Evolutionary conservation across 768 basidiomycete species (phyloP), one percentile per base, ranked within the genome.

Genomic region (Dacryopinax spathularia): DNA sequence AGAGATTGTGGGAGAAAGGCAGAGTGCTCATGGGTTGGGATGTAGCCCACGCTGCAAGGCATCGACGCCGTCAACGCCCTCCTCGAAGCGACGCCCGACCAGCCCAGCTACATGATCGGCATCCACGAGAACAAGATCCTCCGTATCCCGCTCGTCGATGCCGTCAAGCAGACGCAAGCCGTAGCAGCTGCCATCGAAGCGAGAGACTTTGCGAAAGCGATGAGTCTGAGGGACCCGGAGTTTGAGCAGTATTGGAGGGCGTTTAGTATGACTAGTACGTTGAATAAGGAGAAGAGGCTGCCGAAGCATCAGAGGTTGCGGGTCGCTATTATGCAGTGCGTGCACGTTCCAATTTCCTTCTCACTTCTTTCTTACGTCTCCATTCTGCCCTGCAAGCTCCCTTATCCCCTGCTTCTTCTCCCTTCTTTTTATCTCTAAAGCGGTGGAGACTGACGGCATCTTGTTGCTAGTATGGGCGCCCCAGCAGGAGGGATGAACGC

Each of bases 401-500:
- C 86, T 92, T 65, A 85, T 91, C 77, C 89, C 91, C 90, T 89
- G 75, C 77, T 87, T 73, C n/a, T 13, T n/a, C 33, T 22, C 22
- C n/a, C 56, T 3, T 56, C 48, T 13, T 63, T 25, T 27, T 63
- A 39, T 66, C 16, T 64, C 33, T 33, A 18, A 31, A 16, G n/a
- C 12, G 13, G 1, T n/a, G 41, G 41, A 34, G 41, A 35, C 33
- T 70, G 48, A 70, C 41, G 33, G 63, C 2, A 34, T 64, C 63
- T 62, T 31, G 12, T 18, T 2, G 43, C 35, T 68, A 95, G 93
- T 70, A 86, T 93, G 71, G 95, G 96, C 60, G 96, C 96, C 0
- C 95, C 96, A 3, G 96, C 96, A 1, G 95, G 95, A 48, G 96
- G 96, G 9, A 97, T 98, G 91, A 98, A 98, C 72, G 94, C 96